Percentiles rank a stretch among this genome's conserved stretches.
Evolutionary conservation across 345 rosid species (phyloP).

Genomic region (Salix arbutifolia): DNA sequence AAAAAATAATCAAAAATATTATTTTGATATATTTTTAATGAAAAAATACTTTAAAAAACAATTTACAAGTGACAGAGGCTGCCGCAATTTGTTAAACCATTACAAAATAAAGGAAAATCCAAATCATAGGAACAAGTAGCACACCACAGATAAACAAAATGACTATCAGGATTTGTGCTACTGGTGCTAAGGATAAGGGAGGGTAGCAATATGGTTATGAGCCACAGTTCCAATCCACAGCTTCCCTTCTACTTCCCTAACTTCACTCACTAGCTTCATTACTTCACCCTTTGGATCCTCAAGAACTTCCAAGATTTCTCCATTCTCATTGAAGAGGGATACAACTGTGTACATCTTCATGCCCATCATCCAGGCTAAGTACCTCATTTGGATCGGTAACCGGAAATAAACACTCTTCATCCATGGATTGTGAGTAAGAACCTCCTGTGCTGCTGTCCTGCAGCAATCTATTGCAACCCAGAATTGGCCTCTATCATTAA

Average conservation of each 20-base stretch:
- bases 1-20: no score
- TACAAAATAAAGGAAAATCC: not conserved
- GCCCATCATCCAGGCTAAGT: conserved; percentile 73
- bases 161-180: not conserved
- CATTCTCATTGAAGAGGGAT: conserved; percentile 53
- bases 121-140: not conserved
- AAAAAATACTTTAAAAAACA: no score
- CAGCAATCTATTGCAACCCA: conserved; percentile 99
- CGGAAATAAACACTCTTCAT: conserved; percentile 68
- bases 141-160: not conserved
- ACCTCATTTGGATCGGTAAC: conserved; percentile 59
- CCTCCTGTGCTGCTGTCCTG: conserved; percentile 73
- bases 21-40: no score
- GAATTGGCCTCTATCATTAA: conserved; percentile 70
- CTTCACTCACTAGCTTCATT: conserved; percentile 93
- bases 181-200: conserved; percentile 47
- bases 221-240: conserved; percentile 98
- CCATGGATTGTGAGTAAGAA: conserved; percentile 76
- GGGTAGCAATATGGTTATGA: conserved; percentile 86
- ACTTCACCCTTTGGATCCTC: conserved; percentile 83
- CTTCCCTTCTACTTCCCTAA: conserved; percentile 73
- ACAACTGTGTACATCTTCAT: conserved; percentile 91
- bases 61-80: not conserved
- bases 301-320: conserved; percentile 70
- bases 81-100: not conserved